Evolutionary conservation across 2,329 filamentous ascomycete genomes (phyloP), one percentile per base, ranked within the genome.

Genomic region (Hortaea sp.): DNA sequence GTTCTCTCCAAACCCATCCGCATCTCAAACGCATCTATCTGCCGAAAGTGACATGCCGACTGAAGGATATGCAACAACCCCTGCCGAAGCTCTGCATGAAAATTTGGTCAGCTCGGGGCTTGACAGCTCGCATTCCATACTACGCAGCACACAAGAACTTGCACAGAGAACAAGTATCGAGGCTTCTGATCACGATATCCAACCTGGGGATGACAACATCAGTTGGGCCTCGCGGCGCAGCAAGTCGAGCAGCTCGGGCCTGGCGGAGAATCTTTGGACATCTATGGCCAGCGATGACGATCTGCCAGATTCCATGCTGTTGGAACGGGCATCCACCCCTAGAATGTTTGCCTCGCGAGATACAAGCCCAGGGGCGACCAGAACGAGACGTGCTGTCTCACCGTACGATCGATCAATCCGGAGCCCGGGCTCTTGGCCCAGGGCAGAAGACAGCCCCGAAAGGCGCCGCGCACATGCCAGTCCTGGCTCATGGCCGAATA

Each of bases 131-230:
- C 12, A 27, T 10, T 29, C 34, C 7, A 10, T 39, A 12, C 27
- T 11, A 28, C 20, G 13, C 11, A 32, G 13, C 10, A 35, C 27
- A 28, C 43, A 28, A 10, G 38, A 42, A 30, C 20, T 4, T 20
- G 20, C 20, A 20, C 20, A 20, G 20, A 20, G 20, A 20, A 20
- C 20, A 20, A 20, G 20, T 4, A 44, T 30, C 12, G 38, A 20
- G 10, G 32, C 28, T 3, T 45, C 32, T 29, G 47, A 43, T 39
- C 50, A 58, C 13, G 63, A 63, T 11, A 66, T 66, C 34, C 53
- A 57, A 12, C 51, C 58, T 27, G 63, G 63, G 5, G 63, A 66
- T 35, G 63, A 66, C 47, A 66, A 65, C 42, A 50, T 63, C 29
- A 64, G 61, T 39, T 66, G 61, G 61, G 56, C 58, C 6, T 58